Evolutionary conservation across 2,329 filamentous ascomycete species (phyloP), one percentile per base, ranked within the genome.

Genomic region (Cytospora schulzeri): DNA sequence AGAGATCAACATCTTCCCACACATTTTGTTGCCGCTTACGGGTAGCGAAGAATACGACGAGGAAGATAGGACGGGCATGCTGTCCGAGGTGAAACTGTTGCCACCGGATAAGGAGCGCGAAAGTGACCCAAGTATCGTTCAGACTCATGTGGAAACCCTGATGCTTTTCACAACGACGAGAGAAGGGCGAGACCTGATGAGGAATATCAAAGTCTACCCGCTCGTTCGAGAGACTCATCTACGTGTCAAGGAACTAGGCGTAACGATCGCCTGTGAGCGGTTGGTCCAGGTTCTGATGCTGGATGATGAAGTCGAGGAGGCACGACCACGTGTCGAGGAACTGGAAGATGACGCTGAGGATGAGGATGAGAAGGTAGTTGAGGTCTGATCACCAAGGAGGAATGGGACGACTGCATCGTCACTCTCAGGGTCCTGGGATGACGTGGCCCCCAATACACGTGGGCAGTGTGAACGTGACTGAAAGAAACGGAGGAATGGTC

Each of bases 51-150:
- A 95, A 73, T 97, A 94, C 74, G 83, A 89, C 22, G 91, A 93
- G 41, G 92, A 97, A 57, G 95, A 99, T 69, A 90, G 86, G 64
- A 84, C 92, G 73, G 87, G 84, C 48, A 96, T 99, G 92, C 82
- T 96, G 14, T 88, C 93, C 0, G 95, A 98, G 74, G 81, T 97
- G 68, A 94, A 98, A 77, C 83, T 98, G 0, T 82, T 98, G 14
- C 90, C 93, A 0, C 91, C 93, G 0, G 93, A 97, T 73, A 98
- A 99, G 81, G 82, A 89, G 77, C 86, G 94, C 50, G 95, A 99
- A 68, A 76, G 83, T 4, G 92, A 97, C 71, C 76, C 79, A 19
- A 85, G 86, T 55, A 95, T 97, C 68, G 83, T 97, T 61, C 86
- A 90, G 73, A 95, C 91, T 3, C 93, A 98, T 75, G 78, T 99